A percentile compares a stretch with the other conserved stretches of the same genome.
Conservation (phyloP, 108 stramenopile genomes). For the Aurantiochytrium sp. region DNA sequence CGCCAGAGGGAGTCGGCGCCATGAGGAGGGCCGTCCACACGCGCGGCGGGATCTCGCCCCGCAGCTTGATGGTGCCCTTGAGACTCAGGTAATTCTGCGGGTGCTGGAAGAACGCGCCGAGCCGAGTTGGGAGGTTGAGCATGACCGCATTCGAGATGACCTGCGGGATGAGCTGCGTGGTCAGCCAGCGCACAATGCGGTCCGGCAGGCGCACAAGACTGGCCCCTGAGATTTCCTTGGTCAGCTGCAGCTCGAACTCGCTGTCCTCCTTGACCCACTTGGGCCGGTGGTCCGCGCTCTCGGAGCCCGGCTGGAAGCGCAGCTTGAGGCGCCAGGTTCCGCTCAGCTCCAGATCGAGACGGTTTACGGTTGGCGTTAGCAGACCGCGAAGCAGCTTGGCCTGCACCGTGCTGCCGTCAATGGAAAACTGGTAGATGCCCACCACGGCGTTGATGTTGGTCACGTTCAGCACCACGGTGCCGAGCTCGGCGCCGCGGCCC, state of each 20-base stretch:
- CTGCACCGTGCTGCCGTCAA: neutral
- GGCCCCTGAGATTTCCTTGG: neutral
- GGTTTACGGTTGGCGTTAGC: conserved; percentile 1
- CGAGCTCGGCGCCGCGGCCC: conserved; percentile 1
- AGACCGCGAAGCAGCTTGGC: conserved; percentile 8
- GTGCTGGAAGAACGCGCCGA: neutral
- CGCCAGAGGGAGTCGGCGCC: neutral
- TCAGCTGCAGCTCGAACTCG: neutral
- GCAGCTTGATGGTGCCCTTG: neutral
- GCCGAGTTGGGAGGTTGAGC: neutral
- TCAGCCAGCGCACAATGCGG: conserved; percentile 19
- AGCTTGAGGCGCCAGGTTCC: conserved; percentile 13
- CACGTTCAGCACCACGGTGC: neutral
- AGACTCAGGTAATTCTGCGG: neutral
- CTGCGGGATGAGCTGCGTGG: neutral
- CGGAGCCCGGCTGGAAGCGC: neutral
- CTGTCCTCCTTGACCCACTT: conserved; percentile 11
- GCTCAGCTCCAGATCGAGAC: neutral
- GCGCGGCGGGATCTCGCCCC: conserved; percentile 7
- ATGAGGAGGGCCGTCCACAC: neutral
- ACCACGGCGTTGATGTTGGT: neutral
- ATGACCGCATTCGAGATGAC: conserved; percentile 13
- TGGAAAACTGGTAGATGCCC: conserved; percentile 16
- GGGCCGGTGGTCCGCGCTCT: neutral
- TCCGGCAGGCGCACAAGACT: neutral